Evolutionary conservation across 2,329 filamentous ascomycete species (phyloP).

Genomic region (Xenosphaeropsis pyriputrescens): DNA sequence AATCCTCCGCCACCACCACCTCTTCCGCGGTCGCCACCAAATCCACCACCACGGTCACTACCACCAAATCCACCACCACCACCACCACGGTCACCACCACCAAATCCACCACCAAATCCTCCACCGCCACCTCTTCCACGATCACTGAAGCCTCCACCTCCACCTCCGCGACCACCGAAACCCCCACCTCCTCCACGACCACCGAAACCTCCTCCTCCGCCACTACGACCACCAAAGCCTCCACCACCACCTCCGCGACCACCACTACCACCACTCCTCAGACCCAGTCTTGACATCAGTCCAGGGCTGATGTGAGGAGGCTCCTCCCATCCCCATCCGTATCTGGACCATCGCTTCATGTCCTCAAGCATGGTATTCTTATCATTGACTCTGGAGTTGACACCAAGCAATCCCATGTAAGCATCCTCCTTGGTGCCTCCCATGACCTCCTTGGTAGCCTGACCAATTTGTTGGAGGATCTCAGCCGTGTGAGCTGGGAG

Average conservation of each 20-base stretch:
- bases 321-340: conserved; percentile 17
- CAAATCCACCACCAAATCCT: not conserved
- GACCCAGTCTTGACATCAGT: conserved; percentile 10
- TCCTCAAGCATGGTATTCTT: conserved; percentile 3
- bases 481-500: conserved; percentile 12
- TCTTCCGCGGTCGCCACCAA: not conserved
- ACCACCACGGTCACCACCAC: conserved; percentile 1
- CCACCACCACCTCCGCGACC: conserved; percentile 1
- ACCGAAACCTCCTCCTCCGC: conserved; percentile 5
- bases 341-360: conserved; percentile 16
- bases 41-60: not conserved
- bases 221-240: conserved; percentile 1
- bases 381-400: conserved; percentile 1
- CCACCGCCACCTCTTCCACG: conserved; percentile 1
- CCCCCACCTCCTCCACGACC: conserved; percentile 2
- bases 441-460: conserved; percentile 14
- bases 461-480: conserved; percentile 12
- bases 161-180: conserved; percentile 2
- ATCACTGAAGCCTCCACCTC: conserved; percentile 4
- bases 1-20: not conserved
- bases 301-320: conserved; percentile 12
- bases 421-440: conserved; percentile 11
- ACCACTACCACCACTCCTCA: conserved; percentile 3
- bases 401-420: conserved; percentile 10
- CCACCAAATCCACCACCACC: not conserved